A percentile compares a stretch with the other conserved stretches of the same genome.
Conservation (phyloP, 257 asterid genomes). For the Scutellaria barbata region DNA sequence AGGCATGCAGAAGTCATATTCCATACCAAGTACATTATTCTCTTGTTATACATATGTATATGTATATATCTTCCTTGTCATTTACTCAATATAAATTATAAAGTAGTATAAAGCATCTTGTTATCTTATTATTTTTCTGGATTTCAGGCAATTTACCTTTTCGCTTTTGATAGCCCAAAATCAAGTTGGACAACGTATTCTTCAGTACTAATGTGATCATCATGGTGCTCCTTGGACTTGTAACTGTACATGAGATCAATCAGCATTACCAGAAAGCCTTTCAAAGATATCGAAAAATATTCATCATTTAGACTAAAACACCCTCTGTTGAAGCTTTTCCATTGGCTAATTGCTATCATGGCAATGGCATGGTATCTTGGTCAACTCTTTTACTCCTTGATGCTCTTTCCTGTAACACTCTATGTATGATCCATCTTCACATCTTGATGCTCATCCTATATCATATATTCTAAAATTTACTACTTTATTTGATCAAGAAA, state of each 20-base stretch:
- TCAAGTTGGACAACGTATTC: not conserved
- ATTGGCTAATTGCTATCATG: slow-evolving; percentile 28
- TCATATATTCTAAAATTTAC: too few species aligned
- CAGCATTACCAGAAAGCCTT: not conserved
- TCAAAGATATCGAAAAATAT: too few species aligned
- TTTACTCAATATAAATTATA: not conserved
- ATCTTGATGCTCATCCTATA: too few species aligned
- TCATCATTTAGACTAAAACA: slow-evolving; percentile 7
- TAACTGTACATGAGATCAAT: too few species aligned
- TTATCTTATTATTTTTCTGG: too few species aligned
- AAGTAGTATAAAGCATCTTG: not conserved
- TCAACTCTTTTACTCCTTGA: not conserved
- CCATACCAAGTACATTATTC: slow-evolving; percentile 31
- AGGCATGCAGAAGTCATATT: slow-evolving; percentile 26
- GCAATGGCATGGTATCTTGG: slow-evolving; percentile 22
- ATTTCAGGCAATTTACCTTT: not conserved
- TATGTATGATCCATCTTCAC: slow-evolving; percentile 40
- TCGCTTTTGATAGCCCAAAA: not conserved
- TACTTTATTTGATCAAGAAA: too few species aligned
- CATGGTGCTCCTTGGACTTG: not conserved
- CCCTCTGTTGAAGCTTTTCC: slow-evolving; percentile 40
- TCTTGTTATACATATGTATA: not conserved
- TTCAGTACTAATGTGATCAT: not conserved
- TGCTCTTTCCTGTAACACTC: slow-evolving; percentile 37
- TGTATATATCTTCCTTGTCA: not conserved